A percentile compares a stretch with the other conserved stretches of the same genome.
phyloP scores from a whole-genome alignment of 192 early-diverging fungal genomes.

The Rhizophagus clarus region DNA sequence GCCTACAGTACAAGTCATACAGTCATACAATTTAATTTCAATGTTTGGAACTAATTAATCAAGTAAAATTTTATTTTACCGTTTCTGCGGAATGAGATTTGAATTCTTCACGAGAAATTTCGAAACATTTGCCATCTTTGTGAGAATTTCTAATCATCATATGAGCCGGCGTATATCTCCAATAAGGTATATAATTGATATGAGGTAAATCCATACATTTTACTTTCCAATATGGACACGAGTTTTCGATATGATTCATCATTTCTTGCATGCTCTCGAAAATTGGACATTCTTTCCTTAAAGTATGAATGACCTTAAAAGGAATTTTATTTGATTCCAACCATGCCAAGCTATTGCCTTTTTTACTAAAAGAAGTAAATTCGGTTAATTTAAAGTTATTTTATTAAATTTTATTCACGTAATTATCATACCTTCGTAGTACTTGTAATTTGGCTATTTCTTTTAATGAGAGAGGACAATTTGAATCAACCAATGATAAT shows the following conservation, averaged over 20 bases:
- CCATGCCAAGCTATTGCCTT: not conserved
- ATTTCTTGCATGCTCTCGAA: not conserved
- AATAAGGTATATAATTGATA: no score
- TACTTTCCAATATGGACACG: not conserved
- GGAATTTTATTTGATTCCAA: not conserved
- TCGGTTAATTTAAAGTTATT: not conserved
- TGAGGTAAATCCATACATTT: not conserved
- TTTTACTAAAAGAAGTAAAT: not conserved
- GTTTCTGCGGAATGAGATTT: not conserved
- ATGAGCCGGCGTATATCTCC: not conserved
- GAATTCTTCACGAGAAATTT: not conserved
- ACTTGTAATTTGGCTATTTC: not conserved
- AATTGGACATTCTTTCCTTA: not conserved
- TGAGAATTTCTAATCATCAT: not conserved
- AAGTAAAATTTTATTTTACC: not conserved
- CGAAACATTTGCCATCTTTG: not conserved
- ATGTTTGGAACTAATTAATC: not conserved
- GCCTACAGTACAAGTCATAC: not conserved
- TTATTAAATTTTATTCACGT: not conserved
- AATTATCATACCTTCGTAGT: not conserved
- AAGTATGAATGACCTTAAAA: not conserved
- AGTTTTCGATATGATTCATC: not conserved
- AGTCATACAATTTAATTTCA: not conserved
- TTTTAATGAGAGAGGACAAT: conserved; percentile 2
- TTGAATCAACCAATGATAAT: conserved; percentile 1